Evolutionary conservation across 2,329 filamentous ascomycete genomes (phyloP), one percentile per base, ranked within the genome.

Genomic region (Trematosphaeria pertusa): DNA sequence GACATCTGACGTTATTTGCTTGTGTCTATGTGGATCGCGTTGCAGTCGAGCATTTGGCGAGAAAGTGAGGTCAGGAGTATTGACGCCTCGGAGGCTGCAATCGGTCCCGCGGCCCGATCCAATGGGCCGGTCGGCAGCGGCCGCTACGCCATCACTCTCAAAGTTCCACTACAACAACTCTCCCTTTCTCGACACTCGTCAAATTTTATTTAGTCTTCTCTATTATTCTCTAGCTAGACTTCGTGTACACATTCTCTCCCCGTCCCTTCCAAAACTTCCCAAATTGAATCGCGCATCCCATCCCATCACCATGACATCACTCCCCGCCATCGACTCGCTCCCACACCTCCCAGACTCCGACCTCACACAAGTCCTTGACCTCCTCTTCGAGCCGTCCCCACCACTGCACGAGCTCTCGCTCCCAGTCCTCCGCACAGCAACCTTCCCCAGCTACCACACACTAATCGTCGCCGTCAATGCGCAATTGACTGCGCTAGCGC

Each of bases 311-410:
- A 70, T 69, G 59, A 48, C 62, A 43, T 61, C 65, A 33, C 78
- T 94, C 5, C 88, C 88, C 10, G 67, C 79, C 20, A 77, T 87
- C 60, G 67, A 76, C 35, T 73, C 75, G 11, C 75, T 95, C 30
- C 75, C 79, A 19, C 73, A 75, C 36, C 80, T 87, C 37, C 67
- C 84, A 14, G 78, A 83, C 21, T 62, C 77, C 20, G 74, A 81
- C 15, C 80, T 88, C 45, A 78, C 77, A 28, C 64, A 72, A 4
- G 76, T 86, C 38, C 82, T 96, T 37, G 89, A 95, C 73, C 79
- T 86, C 3, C 85, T 96, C 48, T 96, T 97, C 72, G 92, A 97
- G 69, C 89, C 89, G 12, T 91, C 87, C 43, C 76, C 81, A 0
- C 82, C 86, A 39, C 83, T 97, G 1, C 90, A 93, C 70, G 78